Percentiles rank a stretch among this genome's conserved stretches.
phyloP scores from a whole-genome alignment of 257 asterid species.

The Nyctanthes arbortristis region DNA sequence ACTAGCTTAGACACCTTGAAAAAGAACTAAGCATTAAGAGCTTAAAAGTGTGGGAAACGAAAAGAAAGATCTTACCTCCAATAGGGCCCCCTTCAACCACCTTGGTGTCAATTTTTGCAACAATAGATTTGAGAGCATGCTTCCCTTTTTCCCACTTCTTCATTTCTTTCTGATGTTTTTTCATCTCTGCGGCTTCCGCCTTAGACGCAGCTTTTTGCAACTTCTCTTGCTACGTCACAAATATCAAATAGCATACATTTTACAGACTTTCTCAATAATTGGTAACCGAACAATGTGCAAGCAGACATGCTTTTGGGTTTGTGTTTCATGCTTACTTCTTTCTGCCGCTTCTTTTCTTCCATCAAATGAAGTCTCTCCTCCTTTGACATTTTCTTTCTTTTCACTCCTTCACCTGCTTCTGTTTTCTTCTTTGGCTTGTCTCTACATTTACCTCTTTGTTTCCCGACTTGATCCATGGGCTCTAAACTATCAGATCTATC shows the following conservation, averaged over 20 bases:
- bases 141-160: conserved; percentile 93
- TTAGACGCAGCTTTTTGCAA: conserved; percentile 76
- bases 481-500: conserved; percentile 36
- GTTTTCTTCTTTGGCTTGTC: conserved; percentile 33
- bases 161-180: conserved; percentile 67
- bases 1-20: conserved; percentile 31
- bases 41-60: conserved; percentile 12
- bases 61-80: conserved; percentile 60
- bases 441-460: conserved; percentile 36
- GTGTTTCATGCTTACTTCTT: conserved; percentile 57
- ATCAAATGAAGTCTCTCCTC: conserved; percentile 72
- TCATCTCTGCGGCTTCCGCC: conserved; percentile 87
- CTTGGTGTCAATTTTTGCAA: conserved; percentile 80
- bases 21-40: not conserved
- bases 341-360: conserved; percentile 78
- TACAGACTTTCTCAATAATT: conserved; percentile 2
- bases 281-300: conserved; percentile 20
- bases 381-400: conserved; percentile 53
- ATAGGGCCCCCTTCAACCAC: conserved; percentile 78
- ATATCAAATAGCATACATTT: conserved; percentile 19
- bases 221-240: conserved; percentile 66
- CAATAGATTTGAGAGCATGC: conserved; percentile 76
- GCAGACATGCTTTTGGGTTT: not conserved
- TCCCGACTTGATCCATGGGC: conserved; percentile 26
- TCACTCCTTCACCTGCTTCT: conserved; percentile 36